Evolutionary conservation across 1,139 yeast genomes (phyloP).

Genomic region (Meyerozyma sp.): DNA sequence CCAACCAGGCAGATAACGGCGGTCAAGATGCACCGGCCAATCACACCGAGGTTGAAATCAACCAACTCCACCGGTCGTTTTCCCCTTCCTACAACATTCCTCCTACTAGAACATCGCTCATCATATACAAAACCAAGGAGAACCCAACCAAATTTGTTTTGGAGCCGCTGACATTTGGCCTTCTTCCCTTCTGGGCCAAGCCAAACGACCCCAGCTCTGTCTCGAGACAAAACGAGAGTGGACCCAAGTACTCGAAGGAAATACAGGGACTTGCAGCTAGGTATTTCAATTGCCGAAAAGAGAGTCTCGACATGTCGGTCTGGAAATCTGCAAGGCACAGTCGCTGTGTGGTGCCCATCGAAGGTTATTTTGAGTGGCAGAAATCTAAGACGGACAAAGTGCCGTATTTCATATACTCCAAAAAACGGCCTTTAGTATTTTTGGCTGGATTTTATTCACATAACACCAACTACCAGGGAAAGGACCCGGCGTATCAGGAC

Average conservation of each 20-base stretch:
- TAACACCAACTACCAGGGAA: slow-evolving; percentile 26
- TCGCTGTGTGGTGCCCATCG: slow-evolving; percentile 70
- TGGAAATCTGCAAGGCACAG: slow-evolving; percentile 45
- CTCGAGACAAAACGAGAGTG: slow-evolving; percentile 12
- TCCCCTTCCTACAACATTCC: slow-evolving; percentile 40
- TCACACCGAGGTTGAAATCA: background rate
- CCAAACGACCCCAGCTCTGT: slow-evolving; percentile 22
- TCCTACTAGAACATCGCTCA: slow-evolving; percentile 47
- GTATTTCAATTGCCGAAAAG: slow-evolving; percentile 53
- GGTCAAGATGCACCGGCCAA: slow-evolving; percentile 4
- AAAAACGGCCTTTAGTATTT: slow-evolving; percentile 48
- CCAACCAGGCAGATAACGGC: slow-evolving; percentile 4
- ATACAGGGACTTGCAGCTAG: slow-evolving; percentile 25
- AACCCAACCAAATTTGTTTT: slow-evolving; percentile 14
- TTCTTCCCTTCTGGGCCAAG: slow-evolving; percentile 49
- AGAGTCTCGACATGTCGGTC: slow-evolving; percentile 42
- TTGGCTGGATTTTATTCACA: slow-evolving; percentile 69
- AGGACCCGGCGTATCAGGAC: slow-evolving; percentile 17
- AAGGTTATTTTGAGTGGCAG: slow-evolving; percentile 86
- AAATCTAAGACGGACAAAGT: slow-evolving; percentile 30
- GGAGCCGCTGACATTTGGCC: slow-evolving; percentile 56
- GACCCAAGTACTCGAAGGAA: slow-evolving; percentile 23
- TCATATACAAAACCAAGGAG: slow-evolving; percentile 21
- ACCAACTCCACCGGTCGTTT: slow-evolving; percentile 9
- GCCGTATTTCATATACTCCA: slow-evolving; percentile 64